phyloP scores from a whole-genome alignment of 768 basidiomycete genomes.

The Boletus bicolor region DNA sequence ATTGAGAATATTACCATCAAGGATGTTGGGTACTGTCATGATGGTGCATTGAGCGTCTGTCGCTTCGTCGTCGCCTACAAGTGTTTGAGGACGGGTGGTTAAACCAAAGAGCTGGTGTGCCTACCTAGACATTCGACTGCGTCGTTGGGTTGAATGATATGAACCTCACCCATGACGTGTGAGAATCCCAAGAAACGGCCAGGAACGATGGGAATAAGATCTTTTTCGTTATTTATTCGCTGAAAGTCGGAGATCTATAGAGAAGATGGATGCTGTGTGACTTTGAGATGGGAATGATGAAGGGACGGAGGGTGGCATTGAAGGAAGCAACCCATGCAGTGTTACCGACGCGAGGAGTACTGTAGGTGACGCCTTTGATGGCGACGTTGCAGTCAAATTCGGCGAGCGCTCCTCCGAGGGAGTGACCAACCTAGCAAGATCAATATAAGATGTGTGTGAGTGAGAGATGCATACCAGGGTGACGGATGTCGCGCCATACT shows the following conservation, averaged over 20 bases:
- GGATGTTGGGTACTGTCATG: constrained; percentile 50
- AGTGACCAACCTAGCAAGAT: constrained; percentile 41
- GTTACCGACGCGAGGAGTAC: constrained; percentile 31
- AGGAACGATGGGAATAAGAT: constrained; percentile 57
- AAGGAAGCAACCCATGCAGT: constrained; percentile 28
- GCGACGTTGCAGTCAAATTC: constrained; percentile 43
- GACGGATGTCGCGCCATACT: constrained; percentile 38
- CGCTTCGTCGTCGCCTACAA: constrained; percentile 51
- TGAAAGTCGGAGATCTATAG: constrained; percentile 24
- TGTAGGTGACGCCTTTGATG: constrained; percentile 33
- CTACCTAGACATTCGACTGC: constrained; percentile 42
- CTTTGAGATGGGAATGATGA: neutral
- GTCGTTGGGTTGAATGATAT: constrained; percentile 38
- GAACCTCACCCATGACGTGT: constrained; percentile 37
- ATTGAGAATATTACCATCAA: constrained; percentile 46
- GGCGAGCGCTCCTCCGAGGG: constrained; percentile 51
- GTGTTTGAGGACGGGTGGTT: neutral
- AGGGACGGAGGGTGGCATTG: constrained; percentile 20
- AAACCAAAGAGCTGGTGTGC: neutral
- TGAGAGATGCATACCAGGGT: constrained; percentile 34
- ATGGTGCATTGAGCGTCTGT: constrained; percentile 53
- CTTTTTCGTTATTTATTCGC: constrained; percentile 33
- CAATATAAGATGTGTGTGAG: neutral
- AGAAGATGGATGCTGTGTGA: neutral
- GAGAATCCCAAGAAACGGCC: constrained; percentile 48